Percentiles rank a stretch among this genome's conserved stretches.
Evolutionary conservation across 2,329 filamentous ascomycete species (phyloP).

Genomic region (Fonsecaea erecta): DNA sequence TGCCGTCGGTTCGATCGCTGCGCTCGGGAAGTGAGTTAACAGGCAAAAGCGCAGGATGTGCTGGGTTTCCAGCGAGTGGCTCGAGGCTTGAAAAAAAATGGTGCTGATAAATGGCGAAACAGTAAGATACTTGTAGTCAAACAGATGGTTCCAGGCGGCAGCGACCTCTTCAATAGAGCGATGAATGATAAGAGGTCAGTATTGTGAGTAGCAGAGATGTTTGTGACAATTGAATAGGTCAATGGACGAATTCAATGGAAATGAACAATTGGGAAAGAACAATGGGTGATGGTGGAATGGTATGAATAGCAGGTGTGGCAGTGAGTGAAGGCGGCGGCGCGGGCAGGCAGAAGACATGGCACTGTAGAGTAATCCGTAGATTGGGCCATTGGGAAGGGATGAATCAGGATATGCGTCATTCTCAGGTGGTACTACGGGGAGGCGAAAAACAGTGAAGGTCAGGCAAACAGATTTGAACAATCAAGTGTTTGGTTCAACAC

Average conservation of each 20-base stretch:
- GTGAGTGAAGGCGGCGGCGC: constrained; percentile 3
- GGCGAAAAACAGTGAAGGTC: constrained; percentile 21
- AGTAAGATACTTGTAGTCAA: constrained; percentile 2
- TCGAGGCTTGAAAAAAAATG: neutral
- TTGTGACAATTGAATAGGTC: constrained; percentile 9
- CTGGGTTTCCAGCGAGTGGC: neutral
- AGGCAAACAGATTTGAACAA: constrained; percentile 27
- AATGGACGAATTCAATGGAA: neutral
- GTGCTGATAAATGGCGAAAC: neutral
- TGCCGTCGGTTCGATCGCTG: neutral
- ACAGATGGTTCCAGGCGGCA: neutral
- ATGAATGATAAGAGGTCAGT: neutral
- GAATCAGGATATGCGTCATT: constrained; percentile 23
- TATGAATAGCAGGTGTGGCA: neutral
- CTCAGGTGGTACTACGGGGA: constrained; percentile 18
- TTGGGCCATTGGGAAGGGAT: constrained; percentile 10
- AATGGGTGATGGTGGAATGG: constrained; percentile 12
- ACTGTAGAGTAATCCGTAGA: constrained; percentile 14
- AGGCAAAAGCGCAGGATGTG: neutral
- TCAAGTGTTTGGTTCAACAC: constrained; percentile 8
- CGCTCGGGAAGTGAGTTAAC: neutral
- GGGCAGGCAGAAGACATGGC: constrained; percentile 13
- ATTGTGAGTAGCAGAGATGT: constrained; percentile 4
- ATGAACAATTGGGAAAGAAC: constrained; percentile 15
- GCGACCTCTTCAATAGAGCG: neutral